phyloP scores from a whole-genome alignment of 1,284 basidiomycete species.

The Papiliotrema fonsecae region DNA sequence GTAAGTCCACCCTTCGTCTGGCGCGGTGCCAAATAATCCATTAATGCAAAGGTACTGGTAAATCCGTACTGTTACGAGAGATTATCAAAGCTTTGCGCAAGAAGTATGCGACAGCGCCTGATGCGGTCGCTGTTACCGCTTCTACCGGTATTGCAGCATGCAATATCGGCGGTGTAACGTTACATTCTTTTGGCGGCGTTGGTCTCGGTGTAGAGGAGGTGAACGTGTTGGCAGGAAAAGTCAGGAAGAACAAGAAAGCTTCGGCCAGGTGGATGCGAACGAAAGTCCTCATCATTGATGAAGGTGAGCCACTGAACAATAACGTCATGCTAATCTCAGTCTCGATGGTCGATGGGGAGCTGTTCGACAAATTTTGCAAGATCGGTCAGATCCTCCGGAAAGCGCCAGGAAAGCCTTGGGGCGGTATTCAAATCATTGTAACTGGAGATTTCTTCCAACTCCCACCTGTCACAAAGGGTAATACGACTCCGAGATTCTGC shows the following conservation, averaged over 20 bases:
- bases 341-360: slow-evolving; percentile 91
- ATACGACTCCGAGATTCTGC: slow-evolving; percentile 59
- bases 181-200: slow-evolving; percentile 88
- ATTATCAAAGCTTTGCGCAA: slow-evolving; percentile 65
- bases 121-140: slow-evolving; percentile 77
- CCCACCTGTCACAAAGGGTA: slow-evolving; percentile 72
- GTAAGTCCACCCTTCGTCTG: slow-evolving; percentile 52
- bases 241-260: slow-evolving; percentile 68
- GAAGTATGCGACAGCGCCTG: slow-evolving; percentile 52
- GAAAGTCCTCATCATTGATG: slow-evolving; percentile 86
- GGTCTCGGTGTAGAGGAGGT: slow-evolving; percentile 71
- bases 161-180: slow-evolving; percentile 87
- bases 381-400: slow-evolving; percentile 53
- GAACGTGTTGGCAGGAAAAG: slow-evolving; percentile 61
- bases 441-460: slow-evolving; percentile 98
- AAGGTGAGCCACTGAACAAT: slow-evolving; percentile 56
- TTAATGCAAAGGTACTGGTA: slow-evolving; percentile 69
- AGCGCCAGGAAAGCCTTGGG: slow-evolving; percentile 64
- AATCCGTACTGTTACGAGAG: slow-evolving; percentile 86
- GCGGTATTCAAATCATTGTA: slow-evolving; percentile 91
- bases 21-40: neutral
- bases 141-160: slow-evolving; percentile 88
- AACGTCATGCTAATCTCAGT: slow-evolving; percentile 55
- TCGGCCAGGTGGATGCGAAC: slow-evolving; percentile 65
- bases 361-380: slow-evolving; percentile 53